Percentiles rank a stretch among this genome's conserved stretches.
These are phyloP conservation scores for Papiliotrema nemorosa DNA, from an alignment of 1,284 basidiomycete genomes.

Conservation along the genomic window DNA sequence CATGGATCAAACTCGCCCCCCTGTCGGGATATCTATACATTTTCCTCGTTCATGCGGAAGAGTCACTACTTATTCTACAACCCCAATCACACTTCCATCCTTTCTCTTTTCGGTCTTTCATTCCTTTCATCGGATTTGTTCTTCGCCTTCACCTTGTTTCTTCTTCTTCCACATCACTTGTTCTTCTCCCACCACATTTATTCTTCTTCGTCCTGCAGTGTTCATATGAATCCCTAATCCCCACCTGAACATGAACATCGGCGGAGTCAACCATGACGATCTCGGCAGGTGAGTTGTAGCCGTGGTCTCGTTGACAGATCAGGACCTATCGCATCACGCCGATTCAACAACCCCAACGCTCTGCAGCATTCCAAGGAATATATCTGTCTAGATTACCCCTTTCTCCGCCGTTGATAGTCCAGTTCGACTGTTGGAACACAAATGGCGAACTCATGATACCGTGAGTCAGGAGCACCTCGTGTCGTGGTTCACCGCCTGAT, in stretches of 20 bases:
- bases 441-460: conserved; percentile 50
- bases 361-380: conserved; percentile 71
- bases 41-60: too few relatives aligned
- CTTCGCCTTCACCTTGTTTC: neutral
- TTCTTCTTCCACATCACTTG: neutral
- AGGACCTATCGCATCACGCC: conserved; percentile 46
- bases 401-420: conserved; percentile 72
- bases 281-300: conserved; percentile 23
- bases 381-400: conserved; percentile 74
- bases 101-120: too few relatives aligned
- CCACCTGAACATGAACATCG: conserved; percentile 25
- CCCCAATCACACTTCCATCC: too few relatives aligned
- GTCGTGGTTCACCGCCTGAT: neutral
- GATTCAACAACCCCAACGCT: conserved; percentile 72
- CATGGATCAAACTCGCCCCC: too few relatives aligned
- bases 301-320: neutral
- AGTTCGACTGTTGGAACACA: conserved; percentile 65
- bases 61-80: too few relatives aligned
- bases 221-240: too few relatives aligned
- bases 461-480: conserved; percentile 18
- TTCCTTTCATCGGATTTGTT: neutral
- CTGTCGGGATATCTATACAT: too few relatives aligned
- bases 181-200: neutral
- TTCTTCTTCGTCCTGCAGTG: neutral
- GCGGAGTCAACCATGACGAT: conserved; percentile 23